Base-by-base conservation (phyloP, 2,329 filamentous ascomycete species). In the Bertia moriformis region DNA sequence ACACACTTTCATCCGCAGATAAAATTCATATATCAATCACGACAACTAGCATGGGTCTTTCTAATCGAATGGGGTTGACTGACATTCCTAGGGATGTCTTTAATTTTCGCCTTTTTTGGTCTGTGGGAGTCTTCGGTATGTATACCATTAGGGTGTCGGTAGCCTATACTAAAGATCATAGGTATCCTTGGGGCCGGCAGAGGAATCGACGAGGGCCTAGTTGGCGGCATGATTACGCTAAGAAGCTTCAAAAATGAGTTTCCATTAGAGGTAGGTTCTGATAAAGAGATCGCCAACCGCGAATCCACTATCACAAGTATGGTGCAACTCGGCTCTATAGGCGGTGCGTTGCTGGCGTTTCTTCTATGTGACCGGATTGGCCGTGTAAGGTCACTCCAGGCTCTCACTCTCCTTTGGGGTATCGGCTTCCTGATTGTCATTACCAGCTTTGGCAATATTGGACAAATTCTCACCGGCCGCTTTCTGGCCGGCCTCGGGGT, bases 121-220 rank as follows among this genome's bases (percentile, higher is more conserved):
- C 68, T 4, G 66, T 74, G n/a, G 51, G 73, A 39, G 59, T 59
- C 10, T 71, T 72, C 40, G 69, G 69, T 36, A 55, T 77, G 39
- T n/a, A n/a, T n/a, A n/a, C n/a, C n/a, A n/a, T n/a, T n/a, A n/a
- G n/a, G n/a, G n/a, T n/a, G n/a, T n/a, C n/a, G n/a, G n/a, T n/a
- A n/a, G n/a, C n/a, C n/a, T n/a, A n/a, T n/a, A n/a, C n/a, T n/a
- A n/a, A n/a, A n/a, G n/a, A n/a, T n/a, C n/a, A n/a, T n/a, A n/a
- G n/a, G n/a, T n/a, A n/a, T n/a, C n/a, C 71, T 76, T 67, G 72
- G 72, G 39, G 70, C 71, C 19, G 69, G 69, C 39, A 63, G 71
- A 46, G 72, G 72, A 50, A 43, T 75, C 15, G 72, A 77, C 42
- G 72, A 77, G 50, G 72, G 72, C 39, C 60, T 77, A 33, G 74